Percentiles rank a stretch among this genome's conserved stretches.
Evolutionary conservation across 2,329 filamentous ascomycete genomes (phyloP).

Genomic region (Westerdykella ornata): DNA sequence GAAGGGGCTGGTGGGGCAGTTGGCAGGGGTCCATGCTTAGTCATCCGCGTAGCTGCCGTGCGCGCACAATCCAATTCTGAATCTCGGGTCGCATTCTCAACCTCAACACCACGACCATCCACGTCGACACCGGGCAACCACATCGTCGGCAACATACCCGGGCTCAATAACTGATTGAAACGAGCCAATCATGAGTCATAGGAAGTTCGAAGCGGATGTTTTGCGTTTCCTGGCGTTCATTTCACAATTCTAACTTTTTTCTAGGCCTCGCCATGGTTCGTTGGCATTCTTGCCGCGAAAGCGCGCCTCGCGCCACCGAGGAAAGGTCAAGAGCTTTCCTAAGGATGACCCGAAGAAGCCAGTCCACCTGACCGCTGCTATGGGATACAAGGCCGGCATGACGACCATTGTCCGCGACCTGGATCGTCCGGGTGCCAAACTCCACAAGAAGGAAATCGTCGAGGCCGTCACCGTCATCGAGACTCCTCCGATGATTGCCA

Average conservation of each 20-base stretch:
- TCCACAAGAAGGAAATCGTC: constrained; percentile 70
- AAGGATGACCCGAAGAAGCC: constrained; percentile 99
- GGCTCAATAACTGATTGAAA: too few relatives aligned
- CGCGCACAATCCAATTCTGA: too few relatives aligned
- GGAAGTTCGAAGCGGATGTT: constrained; percentile 62
- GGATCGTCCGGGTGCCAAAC: constrained; percentile 97
- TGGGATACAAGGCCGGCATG: constrained; percentile 99
- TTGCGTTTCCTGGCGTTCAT: constrained; percentile 8
- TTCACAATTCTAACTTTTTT: too few relatives aligned
- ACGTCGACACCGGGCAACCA: too few relatives aligned
- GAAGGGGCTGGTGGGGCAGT: too few relatives aligned
- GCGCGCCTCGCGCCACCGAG: constrained; percentile 87
- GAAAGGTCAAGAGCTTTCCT: constrained; percentile 99
- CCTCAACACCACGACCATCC: too few relatives aligned
- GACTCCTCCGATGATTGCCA: constrained; percentile 77
- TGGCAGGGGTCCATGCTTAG: too few relatives aligned
- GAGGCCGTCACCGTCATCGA: constrained; percentile 40
- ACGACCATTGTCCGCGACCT: constrained; percentile 99
- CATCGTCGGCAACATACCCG: not conserved
- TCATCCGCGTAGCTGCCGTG: too few relatives aligned
- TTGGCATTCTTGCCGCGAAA: constrained; percentile 60
- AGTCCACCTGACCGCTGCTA: constrained; percentile 93
- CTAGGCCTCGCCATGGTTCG: constrained; percentile 70
- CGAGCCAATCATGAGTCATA: constrained; percentile 58
- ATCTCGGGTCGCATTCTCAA: too few relatives aligned